These are phyloP conservation scores for Madurella fahalii DNA, from an alignment of 2,329 filamentous ascomycete species.

Conservation along the genomic window DNA sequence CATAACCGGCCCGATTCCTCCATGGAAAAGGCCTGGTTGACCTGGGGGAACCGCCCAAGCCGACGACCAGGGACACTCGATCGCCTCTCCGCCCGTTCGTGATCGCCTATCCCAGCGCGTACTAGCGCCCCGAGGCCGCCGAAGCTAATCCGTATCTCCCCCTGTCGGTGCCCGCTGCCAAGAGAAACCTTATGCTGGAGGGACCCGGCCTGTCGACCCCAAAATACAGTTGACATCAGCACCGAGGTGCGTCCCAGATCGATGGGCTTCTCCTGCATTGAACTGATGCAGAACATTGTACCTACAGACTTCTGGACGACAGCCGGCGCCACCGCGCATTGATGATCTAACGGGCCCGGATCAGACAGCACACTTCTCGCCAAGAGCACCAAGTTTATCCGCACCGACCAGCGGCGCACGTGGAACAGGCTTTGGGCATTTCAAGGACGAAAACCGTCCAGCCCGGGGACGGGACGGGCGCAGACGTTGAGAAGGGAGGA, in stretches of 20 bases:
- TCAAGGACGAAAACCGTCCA: neutral
- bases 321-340: too few species aligned
- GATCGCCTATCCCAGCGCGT: constrained; percentile 12
- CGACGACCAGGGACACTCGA: too few species aligned
- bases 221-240: constrained; percentile 2
- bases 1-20: too few species aligned
- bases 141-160: constrained; percentile 3
- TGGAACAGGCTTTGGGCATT: too few species aligned
- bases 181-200: constrained; percentile 12
- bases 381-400: too few species aligned
- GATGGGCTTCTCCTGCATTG: too few species aligned
- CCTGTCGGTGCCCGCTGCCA: constrained; percentile 12
- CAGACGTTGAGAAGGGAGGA: neutral
- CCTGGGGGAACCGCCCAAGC: too few species aligned
- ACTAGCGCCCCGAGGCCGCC: constrained; percentile 19
- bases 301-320: too few species aligned
- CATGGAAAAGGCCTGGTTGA: too few species aligned
- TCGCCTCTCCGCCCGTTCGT: neutral
- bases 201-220: constrained; percentile 5
- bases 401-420: too few species aligned
- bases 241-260: neutral
- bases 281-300: too few species aligned
- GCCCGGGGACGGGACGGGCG: neutral
- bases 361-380: neutral
- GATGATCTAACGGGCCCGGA: neutral